A percentile compares a stretch with the other conserved stretches of the same genome.
phyloP scores from a whole-genome alignment of 2,329 filamentous ascomycete species.

The Fonsecaea pedrosoi region DNA sequence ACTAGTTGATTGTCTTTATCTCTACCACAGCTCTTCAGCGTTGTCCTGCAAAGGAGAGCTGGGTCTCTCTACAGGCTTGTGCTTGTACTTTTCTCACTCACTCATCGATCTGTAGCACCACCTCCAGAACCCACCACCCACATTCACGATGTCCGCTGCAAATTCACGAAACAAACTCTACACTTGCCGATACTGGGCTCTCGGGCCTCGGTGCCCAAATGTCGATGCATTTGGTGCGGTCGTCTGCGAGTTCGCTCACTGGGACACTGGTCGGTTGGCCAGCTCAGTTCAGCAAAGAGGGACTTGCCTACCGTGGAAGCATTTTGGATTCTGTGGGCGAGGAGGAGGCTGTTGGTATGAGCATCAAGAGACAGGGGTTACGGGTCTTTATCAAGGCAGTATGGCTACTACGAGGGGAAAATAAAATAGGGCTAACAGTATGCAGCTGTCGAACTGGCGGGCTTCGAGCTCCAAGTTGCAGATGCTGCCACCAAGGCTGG shows the following conservation, averaged over 20 bases:
- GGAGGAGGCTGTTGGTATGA: constrained; percentile 37
- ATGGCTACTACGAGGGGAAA: neutral
- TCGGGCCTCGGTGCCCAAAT: constrained; percentile 37
- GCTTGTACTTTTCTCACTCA: neutral
- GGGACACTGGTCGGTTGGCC: constrained; percentile 36
- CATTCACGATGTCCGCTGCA: neutral
- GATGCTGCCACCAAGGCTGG: constrained; percentile 34
- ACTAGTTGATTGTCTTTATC: neutral
- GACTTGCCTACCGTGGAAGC: constrained; percentile 35
- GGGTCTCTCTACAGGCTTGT: neutral
- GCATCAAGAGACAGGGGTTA: constrained; percentile 38
- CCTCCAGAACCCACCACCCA: neutral
- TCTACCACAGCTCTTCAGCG: neutral
- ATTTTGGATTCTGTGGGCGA: constrained; percentile 25
- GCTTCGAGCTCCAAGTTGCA: constrained; percentile 35
- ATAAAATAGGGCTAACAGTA: constrained; percentile 12
- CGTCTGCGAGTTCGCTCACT: constrained; percentile 35
- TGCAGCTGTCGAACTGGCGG: constrained; percentile 32
- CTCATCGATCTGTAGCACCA: neutral
- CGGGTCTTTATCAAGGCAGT: constrained; percentile 37
- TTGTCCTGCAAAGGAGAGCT: neutral
- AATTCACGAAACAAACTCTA: constrained; percentile 14
- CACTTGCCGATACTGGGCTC: constrained; percentile 40
- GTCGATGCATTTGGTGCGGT: constrained; percentile 21
- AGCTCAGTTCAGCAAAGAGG: constrained; percentile 35